phyloP scores from a whole-genome alignment of 2,329 filamentous ascomycete species.

The Pseudohalonectria lignicola region DNA sequence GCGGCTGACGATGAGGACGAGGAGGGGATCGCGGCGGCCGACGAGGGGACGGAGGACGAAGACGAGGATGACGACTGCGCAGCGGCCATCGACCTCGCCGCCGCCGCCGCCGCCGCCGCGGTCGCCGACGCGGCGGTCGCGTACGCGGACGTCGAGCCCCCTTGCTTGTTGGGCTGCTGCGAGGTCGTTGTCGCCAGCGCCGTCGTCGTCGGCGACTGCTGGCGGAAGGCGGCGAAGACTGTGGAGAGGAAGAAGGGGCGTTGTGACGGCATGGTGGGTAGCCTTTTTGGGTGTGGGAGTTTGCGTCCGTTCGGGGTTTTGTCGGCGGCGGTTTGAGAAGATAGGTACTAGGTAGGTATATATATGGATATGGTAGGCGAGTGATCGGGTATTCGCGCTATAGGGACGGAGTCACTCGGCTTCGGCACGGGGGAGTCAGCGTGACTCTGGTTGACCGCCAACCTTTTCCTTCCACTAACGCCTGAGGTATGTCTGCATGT shows the following conservation, averaged over 20 bases:
- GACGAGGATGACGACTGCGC: conserved; percentile 15
- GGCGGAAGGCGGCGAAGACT: conserved; percentile 44
- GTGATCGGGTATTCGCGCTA: too few relatives aligned
- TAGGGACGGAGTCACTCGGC: too few relatives aligned
- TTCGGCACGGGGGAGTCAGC: too few relatives aligned
- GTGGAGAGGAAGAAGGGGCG: conserved; percentile 45
- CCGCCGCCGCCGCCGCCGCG: conserved; percentile 9
- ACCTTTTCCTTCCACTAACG: too few relatives aligned
- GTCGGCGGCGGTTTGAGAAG: too few relatives aligned
- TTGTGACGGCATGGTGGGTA: conserved; percentile 38
- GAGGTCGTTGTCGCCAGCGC: conserved; percentile 9
- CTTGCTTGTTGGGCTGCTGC: conserved; percentile 22
- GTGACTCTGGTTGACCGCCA: too few relatives aligned
- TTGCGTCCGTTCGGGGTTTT: too few relatives aligned
- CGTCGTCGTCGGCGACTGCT: conserved; percentile 24
- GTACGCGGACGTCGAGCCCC: conserved; percentile 22
- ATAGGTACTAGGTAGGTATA: too few relatives aligned
- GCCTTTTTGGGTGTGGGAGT: too few relatives aligned
- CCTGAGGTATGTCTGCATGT: too few relatives aligned
- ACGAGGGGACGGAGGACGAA: conserved; percentile 5
- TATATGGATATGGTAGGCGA: too few relatives aligned
- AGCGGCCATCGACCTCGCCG: conserved; percentile 5
- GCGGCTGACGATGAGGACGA: conserved; percentile 8
- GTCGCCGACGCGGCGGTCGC: conserved; percentile 12
- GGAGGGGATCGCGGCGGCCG: conserved; percentile 7